Conservation (phyloP, 1,284 basidiomycete genomes). For the Tilletiopsis washingtonensis region DNA sequence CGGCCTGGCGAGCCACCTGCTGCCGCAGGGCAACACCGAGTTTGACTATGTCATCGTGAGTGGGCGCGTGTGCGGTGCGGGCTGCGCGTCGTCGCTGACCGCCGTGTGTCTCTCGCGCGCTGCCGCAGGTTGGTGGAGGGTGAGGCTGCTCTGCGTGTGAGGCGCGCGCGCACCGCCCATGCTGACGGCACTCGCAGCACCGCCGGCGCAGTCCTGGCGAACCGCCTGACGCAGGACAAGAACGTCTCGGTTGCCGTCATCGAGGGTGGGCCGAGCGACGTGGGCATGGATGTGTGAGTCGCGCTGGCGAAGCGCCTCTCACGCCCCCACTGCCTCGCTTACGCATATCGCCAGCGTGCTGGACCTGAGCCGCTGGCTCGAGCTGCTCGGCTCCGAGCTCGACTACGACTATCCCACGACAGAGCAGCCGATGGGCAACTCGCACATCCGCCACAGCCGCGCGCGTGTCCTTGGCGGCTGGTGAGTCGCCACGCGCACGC, state of each 20-base stretch:
- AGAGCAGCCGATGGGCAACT: slow-evolving; percentile 46
- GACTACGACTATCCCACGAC: slow-evolving; percentile 48
- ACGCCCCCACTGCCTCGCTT: too few species aligned
- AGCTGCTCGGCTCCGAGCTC: slow-evolving; percentile 45
- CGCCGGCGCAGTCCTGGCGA: slow-evolving; percentile 46
- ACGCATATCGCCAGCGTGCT: slow-evolving; percentile 24
- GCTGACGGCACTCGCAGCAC: slow-evolving; percentile 34
- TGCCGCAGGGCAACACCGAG: slow-evolving; percentile 31
- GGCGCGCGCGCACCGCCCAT: not conserved
- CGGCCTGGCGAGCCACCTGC: slow-evolving; percentile 36
- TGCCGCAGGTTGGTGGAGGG: not conserved
- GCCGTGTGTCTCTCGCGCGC: not conserved
- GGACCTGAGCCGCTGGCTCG: slow-evolving; percentile 45
- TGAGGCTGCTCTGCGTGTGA: not conserved
- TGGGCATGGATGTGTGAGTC: slow-evolving; percentile 30
- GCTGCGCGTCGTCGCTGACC: too few species aligned
- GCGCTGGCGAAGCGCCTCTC: too few species aligned
- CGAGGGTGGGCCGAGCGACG: slow-evolving; percentile 46
- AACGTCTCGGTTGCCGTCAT: slow-evolving; percentile 45
- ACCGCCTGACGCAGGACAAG: slow-evolving; percentile 45
- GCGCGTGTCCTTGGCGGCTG: slow-evolving; percentile 47
- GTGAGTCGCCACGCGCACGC: too few species aligned
- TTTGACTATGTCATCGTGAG: slow-evolving; percentile 47
- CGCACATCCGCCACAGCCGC: slow-evolving; percentile 47
- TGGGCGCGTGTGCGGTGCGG: too few species aligned